These are phyloP conservation scores for Handroanthus guayacan DNA, from an alignment of 257 asterid species.

Conservation along the genomic window DNA sequence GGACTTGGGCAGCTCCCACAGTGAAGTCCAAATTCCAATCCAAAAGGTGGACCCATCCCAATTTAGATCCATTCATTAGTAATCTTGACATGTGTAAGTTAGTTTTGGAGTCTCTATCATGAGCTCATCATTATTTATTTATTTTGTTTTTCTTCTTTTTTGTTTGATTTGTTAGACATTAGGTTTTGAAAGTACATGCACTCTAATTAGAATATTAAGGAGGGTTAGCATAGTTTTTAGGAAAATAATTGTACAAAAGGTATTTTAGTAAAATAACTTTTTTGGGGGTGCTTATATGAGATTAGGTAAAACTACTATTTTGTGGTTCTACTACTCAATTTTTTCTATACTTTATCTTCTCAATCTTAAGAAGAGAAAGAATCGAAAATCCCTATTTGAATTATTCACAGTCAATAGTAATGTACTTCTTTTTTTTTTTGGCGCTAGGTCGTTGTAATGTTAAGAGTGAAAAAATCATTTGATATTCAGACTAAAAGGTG, in stretches of 20 bases:
- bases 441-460: too few relatives aligned
- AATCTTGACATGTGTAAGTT: conserved; percentile 21
- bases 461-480: too few relatives aligned
- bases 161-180: background rate
- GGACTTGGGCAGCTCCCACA: conserved; percentile 39
- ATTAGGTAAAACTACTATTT: background rate
- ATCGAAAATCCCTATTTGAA: too few relatives aligned
- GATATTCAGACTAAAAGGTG: too few relatives aligned
- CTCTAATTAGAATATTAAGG: background rate
- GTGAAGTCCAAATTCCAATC: conserved; percentile 35
- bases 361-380: too few relatives aligned
- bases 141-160: background rate
- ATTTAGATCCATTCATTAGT: conserved; percentile 7
- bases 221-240: background rate
- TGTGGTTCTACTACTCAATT: background rate
- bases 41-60: conserved; percentile 20
- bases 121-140: conserved; percentile 3
- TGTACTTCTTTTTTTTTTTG: too few relatives aligned
- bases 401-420: too few relatives aligned
- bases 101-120: conserved; percentile 19
- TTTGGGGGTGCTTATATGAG: background rate
- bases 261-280: background rate
- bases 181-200: conserved; percentile 14
- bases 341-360: too few relatives aligned
- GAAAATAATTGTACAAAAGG: background rate